Percentiles rank a stretch among this genome's conserved stretches.
Evolutionary conservation across 768 basidiomycete genomes (phyloP).

Genomic region (Cystofilobasidium macerans): DNA sequence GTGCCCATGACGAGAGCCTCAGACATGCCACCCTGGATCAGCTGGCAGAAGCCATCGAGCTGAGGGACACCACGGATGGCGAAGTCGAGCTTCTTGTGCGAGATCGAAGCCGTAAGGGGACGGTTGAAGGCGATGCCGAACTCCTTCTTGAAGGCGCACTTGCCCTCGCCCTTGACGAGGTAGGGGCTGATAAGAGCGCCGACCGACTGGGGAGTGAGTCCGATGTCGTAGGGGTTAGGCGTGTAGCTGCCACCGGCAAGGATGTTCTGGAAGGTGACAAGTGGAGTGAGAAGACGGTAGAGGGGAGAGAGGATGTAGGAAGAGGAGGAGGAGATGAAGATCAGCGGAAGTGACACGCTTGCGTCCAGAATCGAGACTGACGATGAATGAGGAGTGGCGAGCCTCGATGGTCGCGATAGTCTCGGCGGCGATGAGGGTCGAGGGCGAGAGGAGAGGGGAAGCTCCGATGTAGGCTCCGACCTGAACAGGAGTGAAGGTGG

Average conservation of each 20-base stretch:
- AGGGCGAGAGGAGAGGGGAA: conserved; percentile 52
- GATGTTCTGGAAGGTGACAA: too few species aligned
- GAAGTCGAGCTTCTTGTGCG: neutral
- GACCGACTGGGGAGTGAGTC: conserved; percentile 41
- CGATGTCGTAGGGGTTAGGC: conserved; percentile 60
- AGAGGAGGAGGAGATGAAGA: too few species aligned
- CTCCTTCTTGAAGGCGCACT: conserved; percentile 14
- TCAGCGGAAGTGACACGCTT: too few species aligned
- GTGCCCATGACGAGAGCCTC: conserved; percentile 53
- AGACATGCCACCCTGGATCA: conserved; percentile 55
- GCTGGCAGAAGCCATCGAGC: conserved; percentile 42
- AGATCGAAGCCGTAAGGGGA: conserved; percentile 25
- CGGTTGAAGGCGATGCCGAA: conserved; percentile 14
- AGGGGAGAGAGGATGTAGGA: too few species aligned
- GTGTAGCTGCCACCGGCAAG: conserved; percentile 47
- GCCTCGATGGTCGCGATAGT: conserved; percentile 69
- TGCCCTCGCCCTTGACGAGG: conserved; percentile 22
- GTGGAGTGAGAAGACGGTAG: too few species aligned
- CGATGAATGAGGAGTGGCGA: conserved; percentile 66
- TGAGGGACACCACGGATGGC: conserved; percentile 15
- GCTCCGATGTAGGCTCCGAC: conserved; percentile 52
- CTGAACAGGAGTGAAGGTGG: neutral
- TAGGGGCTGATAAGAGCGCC: conserved; percentile 27
- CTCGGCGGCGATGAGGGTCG: conserved; percentile 55
- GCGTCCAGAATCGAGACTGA: conserved; percentile 59